Conservation (phyloP, 108 stramenopile genomes). For the Nitzschia palea region DNA sequence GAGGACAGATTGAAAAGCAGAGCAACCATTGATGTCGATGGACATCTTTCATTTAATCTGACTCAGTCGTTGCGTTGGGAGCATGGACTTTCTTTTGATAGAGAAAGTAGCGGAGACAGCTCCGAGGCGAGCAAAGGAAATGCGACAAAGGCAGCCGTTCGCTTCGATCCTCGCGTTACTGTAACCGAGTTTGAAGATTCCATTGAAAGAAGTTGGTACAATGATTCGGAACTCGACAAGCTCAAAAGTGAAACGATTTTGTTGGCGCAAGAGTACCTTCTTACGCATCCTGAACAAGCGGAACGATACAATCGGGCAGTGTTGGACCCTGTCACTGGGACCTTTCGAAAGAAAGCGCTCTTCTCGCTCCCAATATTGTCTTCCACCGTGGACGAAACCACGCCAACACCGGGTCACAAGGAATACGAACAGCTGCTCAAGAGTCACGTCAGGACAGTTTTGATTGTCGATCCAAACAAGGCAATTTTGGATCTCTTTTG, state of each 20-base stretch:
- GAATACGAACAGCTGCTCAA: conserved; percentile 23
- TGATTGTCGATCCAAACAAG: conserved; percentile 65
- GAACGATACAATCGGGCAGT: conserved; percentile 35
- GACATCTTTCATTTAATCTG: conserved; percentile 7
- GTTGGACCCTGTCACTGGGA: conserved; percentile 33
- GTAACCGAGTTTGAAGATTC: conserved; percentile 42
- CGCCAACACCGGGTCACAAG: neutral
- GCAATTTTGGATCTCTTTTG: conserved; percentile 48
- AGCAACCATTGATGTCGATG: neutral
- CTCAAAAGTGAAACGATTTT: conserved; percentile 66
- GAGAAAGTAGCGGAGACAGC: neutral
- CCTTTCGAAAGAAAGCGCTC: conserved; percentile 27
- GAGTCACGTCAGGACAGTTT: conserved; percentile 54
- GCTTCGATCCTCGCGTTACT: conserved; percentile 50
- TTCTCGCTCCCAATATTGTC: conserved; percentile 41
- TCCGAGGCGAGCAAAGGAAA: neutral
- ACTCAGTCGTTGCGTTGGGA: conserved; percentile 11
- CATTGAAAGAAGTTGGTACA: conserved; percentile 53
- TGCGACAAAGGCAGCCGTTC: conserved; percentile 8
- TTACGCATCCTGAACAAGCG: conserved; percentile 37
- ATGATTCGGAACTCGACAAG: conserved; percentile 50
- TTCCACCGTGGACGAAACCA: conserved; percentile 28
- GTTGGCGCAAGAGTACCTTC: conserved; percentile 40
- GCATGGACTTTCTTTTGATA: neutral
- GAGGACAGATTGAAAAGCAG: neutral